A percentile compares a stretch with the other conserved stretches of the same genome.
phyloP scores from a whole-genome alignment of 1,284 basidiomycete species.

The Heterobasidion parviporum region DNA sequence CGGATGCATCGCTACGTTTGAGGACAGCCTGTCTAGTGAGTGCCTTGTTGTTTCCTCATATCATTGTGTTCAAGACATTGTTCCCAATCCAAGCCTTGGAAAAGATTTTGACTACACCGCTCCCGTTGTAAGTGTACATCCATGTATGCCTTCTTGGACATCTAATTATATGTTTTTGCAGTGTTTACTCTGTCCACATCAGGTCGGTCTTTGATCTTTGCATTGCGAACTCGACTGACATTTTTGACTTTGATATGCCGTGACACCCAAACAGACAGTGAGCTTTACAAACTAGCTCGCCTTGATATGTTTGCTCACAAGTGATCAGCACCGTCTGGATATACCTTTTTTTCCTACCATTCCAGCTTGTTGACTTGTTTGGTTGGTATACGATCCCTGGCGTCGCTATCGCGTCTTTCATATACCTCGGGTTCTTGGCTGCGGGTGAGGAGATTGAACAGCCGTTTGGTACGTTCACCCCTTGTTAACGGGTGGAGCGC shows the following conservation, averaged over 20 bases:
- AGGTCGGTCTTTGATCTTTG: constrained; percentile 19
- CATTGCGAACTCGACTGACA: too few relatives aligned
- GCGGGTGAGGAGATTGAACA: constrained; percentile 65
- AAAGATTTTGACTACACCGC: constrained; percentile 51
- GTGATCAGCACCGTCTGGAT: constrained; percentile 53
- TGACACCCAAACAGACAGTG: constrained; percentile 21
- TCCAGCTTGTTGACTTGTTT: constrained; percentile 53
- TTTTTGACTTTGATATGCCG: neutral
- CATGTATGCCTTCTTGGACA: neutral
- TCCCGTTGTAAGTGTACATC: constrained; percentile 45
- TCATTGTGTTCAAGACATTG: too few relatives aligned
- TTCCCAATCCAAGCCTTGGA: constrained; percentile 33
- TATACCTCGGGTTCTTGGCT: constrained; percentile 58
- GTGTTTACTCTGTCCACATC: constrained; percentile 57
- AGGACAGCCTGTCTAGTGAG: constrained; percentile 45
- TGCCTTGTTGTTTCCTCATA: neutral
- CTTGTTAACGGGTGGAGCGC: neutral
- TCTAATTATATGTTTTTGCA: constrained; percentile 13
- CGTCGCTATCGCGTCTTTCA: constrained; percentile 53
- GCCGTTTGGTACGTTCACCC: constrained; percentile 43
- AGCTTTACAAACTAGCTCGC: constrained; percentile 5
- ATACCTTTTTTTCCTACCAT: constrained; percentile 61
- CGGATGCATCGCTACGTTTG: constrained; percentile 38
- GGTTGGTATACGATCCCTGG: constrained; percentile 53
- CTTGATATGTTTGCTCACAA: neutral